Base-by-base conservation (phyloP, 1,284 basidiomycete species). In the Trichosporon sp. region DNA sequence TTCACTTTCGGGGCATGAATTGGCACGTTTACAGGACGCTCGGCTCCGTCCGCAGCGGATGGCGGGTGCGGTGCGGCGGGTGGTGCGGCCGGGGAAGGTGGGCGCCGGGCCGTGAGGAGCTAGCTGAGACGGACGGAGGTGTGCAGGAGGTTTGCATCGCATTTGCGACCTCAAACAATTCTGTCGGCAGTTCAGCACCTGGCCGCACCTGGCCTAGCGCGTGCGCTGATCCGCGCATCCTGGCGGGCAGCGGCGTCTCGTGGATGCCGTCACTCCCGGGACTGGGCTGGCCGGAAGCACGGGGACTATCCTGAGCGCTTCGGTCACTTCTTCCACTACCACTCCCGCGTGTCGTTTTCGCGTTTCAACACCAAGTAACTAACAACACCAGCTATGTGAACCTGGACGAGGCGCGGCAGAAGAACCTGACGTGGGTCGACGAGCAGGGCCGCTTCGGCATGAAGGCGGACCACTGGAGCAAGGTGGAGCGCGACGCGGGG, bases 381-480 rank as follows among this genome's bases (percentile, higher is more conserved):
- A 25, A 53, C 47, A 11, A 5, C 18, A n/a, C 13, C 34, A 65
- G 63, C 53, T 71, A 71, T 23, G 53, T 68, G n/a, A 34, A 60
- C 35, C 13, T 35, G 31, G 38, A 47, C 15, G n/a, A 35, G 3
- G 65, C 68, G 1, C 25, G 23, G 9, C n/a, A 23, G 31, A 32
- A 35, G 2, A 60, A 60, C 9, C 65, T 72, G 2, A 34, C 68
- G 2, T 72, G 70, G 70, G 44, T 42, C 18, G 21, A 66, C 34
- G 63, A 31, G 15, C 29, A 38, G 3, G 29, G 18, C 34, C 34
- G 56, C 29, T 72, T 72, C 35, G 70, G 70, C 31, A 82, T 82
- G 81, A 60, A 60, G 56, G 64, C 74, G 0, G 80, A 76, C 18
- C 78, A 81, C 62, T 58, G 73, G n/a, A 62, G 68, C 11, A 75